phyloP scores from a whole-genome alignment of 2,329 filamentous ascomycete species.

The Colletotrichum scovillei region DNA sequence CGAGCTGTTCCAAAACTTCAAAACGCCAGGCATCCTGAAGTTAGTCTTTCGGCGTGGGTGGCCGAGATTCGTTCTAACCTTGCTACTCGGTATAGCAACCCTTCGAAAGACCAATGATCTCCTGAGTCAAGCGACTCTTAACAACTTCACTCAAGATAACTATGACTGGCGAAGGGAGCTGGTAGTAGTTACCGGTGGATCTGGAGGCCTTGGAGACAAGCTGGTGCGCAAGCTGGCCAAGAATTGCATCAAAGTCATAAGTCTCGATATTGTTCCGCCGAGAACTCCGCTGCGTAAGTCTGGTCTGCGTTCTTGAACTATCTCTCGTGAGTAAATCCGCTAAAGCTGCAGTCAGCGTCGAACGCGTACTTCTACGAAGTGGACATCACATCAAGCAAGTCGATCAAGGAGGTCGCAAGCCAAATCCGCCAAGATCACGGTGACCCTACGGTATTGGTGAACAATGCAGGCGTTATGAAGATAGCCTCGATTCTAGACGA shows the following conservation, averaged over 20 bases:
- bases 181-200: conserved; percentile 44
- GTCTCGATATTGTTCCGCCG: conserved; percentile 18
- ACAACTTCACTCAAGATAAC: conserved; percentile 22
- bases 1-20: neutral
- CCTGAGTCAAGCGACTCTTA: conserved; percentile 5
- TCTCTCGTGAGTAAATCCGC: too few relatives aligned
- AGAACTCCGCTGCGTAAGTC: conserved; percentile 11
- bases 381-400: conserved; percentile 15
- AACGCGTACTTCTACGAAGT: conserved; percentile 28
- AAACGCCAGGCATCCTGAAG: neutral
- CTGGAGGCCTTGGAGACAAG: conserved; percentile 19
- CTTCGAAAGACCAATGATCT: neutral
- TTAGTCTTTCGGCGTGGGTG: neutral
- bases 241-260: conserved; percentile 28
- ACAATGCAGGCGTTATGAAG: conserved; percentile 52
- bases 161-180: conserved; percentile 39
- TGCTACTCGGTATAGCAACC: conserved; percentile 2
- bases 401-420: conserved; percentile 53
- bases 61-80: neutral
- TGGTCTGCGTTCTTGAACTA: neutral
- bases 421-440: conserved; percentile 52
- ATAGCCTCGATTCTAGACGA: conserved; percentile 51
- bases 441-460: conserved; percentile 48
- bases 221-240: conserved; percentile 29
- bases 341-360: neutral